Conservation (phyloP, 1,139 yeast species). For the Sugiyamaella sp. region DNA sequence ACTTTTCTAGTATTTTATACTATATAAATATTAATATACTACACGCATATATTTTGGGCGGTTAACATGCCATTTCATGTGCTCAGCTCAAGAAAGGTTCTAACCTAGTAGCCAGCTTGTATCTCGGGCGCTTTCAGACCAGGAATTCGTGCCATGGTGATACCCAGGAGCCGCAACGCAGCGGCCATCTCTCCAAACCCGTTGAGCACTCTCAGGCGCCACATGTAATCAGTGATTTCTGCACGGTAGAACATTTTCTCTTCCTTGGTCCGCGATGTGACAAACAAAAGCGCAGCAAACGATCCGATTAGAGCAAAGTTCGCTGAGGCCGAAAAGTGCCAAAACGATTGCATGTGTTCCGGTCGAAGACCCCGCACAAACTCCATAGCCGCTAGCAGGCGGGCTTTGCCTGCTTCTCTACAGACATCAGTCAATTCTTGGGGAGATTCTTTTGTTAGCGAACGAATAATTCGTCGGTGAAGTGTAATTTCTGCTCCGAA, state of each 20-base stretch:
- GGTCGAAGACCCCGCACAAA: slow-evolving; percentile 74
- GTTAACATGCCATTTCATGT: too few species aligned
- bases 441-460: slow-evolving; percentile 55
- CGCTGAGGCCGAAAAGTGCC: slow-evolving; percentile 82
- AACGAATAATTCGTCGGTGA: slow-evolving; percentile 75
- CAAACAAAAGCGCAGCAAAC: slow-evolving; percentile 73
- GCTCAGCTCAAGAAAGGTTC: too few species aligned
- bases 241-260: slow-evolving; percentile 68
- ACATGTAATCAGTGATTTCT: slow-evolving; percentile 71
- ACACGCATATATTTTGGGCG: too few species aligned
- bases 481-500: slow-evolving; percentile 85
- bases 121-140: slow-evolving; percentile 23
- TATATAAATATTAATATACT: slow-evolving; percentile 1
- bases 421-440: slow-evolving; percentile 69
- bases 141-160: slow-evolving; percentile 34
- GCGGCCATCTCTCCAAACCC: slow-evolving; percentile 75
- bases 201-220: slow-evolving; percentile 71
- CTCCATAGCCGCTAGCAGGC: slow-evolving; percentile 79
- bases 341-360: slow-evolving; percentile 82
- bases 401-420: slow-evolving; percentile 79
- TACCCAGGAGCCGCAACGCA: slow-evolving; percentile 67
- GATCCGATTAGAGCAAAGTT: slow-evolving; percentile 82
- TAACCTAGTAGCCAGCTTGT: slow-evolving; percentile 7
- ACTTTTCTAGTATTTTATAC: background rate
- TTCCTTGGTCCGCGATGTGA: slow-evolving; percentile 45